These are phyloP conservation scores for Prunella vulgaris DNA, from an alignment of 257 asterid genomes.

Conservation along the genomic window DNA sequence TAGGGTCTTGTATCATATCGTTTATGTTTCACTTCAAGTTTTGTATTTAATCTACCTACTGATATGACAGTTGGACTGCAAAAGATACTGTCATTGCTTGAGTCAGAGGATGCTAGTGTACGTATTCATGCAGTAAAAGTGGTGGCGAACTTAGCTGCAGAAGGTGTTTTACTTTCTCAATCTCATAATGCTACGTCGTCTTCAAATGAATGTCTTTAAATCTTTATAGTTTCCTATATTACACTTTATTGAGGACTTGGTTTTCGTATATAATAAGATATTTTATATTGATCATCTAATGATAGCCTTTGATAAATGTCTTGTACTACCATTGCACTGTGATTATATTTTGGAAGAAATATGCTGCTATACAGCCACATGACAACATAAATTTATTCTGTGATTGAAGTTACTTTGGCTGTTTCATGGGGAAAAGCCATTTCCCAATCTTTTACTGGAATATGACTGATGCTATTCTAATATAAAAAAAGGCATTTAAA, in stretches of 20 bases:
- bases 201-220: slow-evolving; percentile 2
- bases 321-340: neutral
- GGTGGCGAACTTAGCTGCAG: slow-evolving; percentile 98
- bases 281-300: neutral
- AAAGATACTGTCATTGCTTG: slow-evolving; percentile 87
- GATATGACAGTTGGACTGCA: slow-evolving; percentile 82
- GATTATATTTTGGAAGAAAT: neutral
- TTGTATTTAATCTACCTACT: slow-evolving; percentile 18
- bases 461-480: too few relatives aligned
- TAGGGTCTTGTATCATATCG: slow-evolving; percentile 13
- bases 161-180: slow-evolving; percentile 50
- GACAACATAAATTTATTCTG: neutral
- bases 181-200: slow-evolving; percentile 9
- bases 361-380: neutral
- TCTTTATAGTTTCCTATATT: neutral
- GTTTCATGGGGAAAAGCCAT: too few relatives aligned
- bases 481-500: neutral
- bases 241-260: neutral
- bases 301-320: neutral
- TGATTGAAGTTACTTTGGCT: neutral
- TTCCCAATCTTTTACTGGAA: too few relatives aligned
- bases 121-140: slow-evolving; percentile 99
- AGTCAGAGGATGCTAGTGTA: slow-evolving; percentile 86
- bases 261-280: neutral
- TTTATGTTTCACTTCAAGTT: slow-evolving; percentile 10